Evolutionary conservation across 1,284 basidiomycete species (phyloP).

Genomic region (Xerocomus minutiporus): DNA sequence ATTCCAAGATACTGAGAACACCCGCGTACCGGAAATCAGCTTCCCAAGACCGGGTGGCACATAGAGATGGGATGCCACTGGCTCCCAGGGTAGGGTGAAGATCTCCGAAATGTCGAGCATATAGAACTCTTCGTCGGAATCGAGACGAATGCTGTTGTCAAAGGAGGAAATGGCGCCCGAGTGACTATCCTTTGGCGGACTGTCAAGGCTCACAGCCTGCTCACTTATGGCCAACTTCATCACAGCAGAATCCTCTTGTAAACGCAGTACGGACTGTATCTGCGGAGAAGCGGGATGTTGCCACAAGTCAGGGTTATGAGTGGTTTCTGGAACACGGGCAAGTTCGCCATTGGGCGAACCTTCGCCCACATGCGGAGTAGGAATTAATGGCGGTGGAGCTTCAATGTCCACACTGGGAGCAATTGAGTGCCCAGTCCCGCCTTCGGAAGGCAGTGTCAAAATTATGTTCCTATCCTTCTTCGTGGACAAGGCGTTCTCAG

Average conservation of each 20-base stretch:
- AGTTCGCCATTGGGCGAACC: neutral
- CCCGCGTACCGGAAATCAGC: conserved; percentile 33
- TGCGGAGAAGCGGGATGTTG: neutral
- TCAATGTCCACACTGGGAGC: neutral
- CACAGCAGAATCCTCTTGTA: neutral
- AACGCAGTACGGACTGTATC: neutral
- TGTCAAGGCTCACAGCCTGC: neutral
- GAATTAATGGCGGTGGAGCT: neutral
- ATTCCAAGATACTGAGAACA: neutral
- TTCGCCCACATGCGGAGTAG: neutral
- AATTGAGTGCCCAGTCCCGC: neutral
- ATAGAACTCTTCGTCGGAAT: conserved; percentile 25
- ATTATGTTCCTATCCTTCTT: neutral
- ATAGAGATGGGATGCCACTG: conserved; percentile 27
- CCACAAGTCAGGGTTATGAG: neutral
- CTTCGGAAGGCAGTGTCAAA: neutral
- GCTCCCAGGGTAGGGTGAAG: conserved; percentile 33
- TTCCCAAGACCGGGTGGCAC: conserved; percentile 35
- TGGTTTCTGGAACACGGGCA: neutral
- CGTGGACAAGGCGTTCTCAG: neutral
- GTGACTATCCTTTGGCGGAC: neutral
- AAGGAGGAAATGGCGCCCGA: neutral
- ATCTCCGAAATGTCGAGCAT: conserved; percentile 36
- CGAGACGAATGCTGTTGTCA: conserved; percentile 1
- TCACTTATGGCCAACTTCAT: neutral